phyloP scores from a whole-genome alignment of 208 protist genomes.

The Lotmaria passim region DNA sequence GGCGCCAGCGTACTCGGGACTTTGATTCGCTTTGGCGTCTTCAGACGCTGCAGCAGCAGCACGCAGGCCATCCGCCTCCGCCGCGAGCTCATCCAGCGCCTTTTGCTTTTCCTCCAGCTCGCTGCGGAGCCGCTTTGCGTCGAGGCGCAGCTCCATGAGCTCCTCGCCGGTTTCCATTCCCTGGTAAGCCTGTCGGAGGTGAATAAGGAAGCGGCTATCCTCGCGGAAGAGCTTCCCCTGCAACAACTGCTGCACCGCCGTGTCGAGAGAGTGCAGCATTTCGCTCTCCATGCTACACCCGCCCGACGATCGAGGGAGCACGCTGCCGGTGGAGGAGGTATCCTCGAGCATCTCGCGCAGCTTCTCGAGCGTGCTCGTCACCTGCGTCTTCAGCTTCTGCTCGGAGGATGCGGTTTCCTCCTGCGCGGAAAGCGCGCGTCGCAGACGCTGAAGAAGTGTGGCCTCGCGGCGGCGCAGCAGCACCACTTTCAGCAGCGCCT shows the following conservation, averaged over 20 bases:
- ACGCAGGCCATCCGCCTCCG: slow-evolving; percentile 35
- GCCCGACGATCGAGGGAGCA: slow-evolving; percentile 71
- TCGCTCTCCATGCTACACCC: slow-evolving; percentile 59
- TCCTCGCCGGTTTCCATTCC: slow-evolving; percentile 63
- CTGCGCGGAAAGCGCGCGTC: slow-evolving; percentile 53
- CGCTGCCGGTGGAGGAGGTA: slow-evolving; percentile 56
- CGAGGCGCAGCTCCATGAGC: slow-evolving; percentile 46
- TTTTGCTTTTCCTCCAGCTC: slow-evolving; percentile 47
- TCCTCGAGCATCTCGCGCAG: slow-evolving; percentile 75
- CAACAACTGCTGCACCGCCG: slow-evolving; percentile 43
- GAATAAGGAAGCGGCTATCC: slow-evolving; percentile 70
- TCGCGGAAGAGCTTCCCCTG: slow-evolving; percentile 76
- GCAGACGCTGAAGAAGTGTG: slow-evolving; percentile 80
- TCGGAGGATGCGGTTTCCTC: slow-evolving; percentile 52
- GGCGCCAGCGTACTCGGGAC: slow-evolving; percentile 28
- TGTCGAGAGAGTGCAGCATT: slow-evolving; percentile 62
- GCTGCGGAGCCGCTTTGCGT: slow-evolving; percentile 29
- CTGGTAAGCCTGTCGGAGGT: slow-evolving; percentile 71
- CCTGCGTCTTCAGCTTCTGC: slow-evolving; percentile 45
- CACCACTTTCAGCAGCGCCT: slow-evolving; percentile 86
- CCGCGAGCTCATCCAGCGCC: slow-evolving; percentile 49
- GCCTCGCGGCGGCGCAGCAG: slow-evolving; percentile 80
- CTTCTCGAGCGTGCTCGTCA: slow-evolving; percentile 62
- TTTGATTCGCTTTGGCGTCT: slow-evolving; percentile 2
- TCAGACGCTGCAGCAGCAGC: slow-evolving; percentile 7